These are phyloP conservation scores for Xylaria cubensis DNA, from an alignment of 495 filamentous ascomycete genomes.

Conservation along the genomic window DNA sequence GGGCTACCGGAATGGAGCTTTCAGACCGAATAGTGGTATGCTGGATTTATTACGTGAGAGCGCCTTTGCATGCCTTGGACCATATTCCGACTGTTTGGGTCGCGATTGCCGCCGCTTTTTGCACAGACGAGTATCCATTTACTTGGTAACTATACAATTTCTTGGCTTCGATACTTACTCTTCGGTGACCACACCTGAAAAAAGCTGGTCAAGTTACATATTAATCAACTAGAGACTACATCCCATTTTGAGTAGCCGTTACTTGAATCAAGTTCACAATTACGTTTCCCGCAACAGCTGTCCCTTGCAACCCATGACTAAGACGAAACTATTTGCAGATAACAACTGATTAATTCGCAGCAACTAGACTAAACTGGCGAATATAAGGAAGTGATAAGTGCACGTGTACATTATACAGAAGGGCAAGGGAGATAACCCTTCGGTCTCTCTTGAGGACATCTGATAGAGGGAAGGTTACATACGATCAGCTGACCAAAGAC, in stretches of 20 bases:
- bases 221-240: neutral
- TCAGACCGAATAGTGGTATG: neutral
- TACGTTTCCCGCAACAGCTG: neutral
- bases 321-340: neutral
- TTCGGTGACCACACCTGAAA: neutral
- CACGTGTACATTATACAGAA: neutral
- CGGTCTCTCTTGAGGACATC: neutral
- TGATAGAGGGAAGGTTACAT: conserved; percentile 7
- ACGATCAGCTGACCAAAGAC: conserved; percentile 12
- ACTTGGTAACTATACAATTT: neutral
- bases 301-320: neutral
- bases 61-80: conserved; percentile 8
- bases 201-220: neutral
- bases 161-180: neutral
- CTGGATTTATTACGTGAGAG: conserved; percentile 6
- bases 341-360: neutral
- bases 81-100: conserved; percentile 11
- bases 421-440: neutral
- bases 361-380: neutral
- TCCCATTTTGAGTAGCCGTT: neutral
- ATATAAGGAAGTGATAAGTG: neutral
- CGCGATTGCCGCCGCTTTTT: neutral
- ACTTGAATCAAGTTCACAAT: neutral
- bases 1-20: conserved; percentile 15
- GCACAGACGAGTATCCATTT: conserved; percentile 4